Evolutionary conservation across 2,329 filamentous ascomycete species (phyloP).

Genomic region (Penicillium sp.): DNA sequence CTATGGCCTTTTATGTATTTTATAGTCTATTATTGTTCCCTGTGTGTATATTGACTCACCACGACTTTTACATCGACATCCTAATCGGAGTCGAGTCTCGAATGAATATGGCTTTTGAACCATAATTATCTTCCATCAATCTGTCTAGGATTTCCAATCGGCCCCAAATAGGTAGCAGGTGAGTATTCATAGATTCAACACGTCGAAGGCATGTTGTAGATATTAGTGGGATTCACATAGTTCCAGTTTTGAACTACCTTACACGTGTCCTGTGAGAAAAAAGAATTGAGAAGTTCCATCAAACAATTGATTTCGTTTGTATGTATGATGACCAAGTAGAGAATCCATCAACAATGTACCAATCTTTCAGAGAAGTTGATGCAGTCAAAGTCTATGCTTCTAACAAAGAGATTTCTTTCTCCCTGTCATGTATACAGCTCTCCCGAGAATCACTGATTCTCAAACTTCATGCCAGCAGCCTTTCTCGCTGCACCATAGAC

Average conservation of each 20-base stretch:
- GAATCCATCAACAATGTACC: no score
- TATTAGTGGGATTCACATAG: no score
- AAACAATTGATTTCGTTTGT: no score
- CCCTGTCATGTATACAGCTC: not conserved
- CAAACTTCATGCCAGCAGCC: constrained; percentile 74
- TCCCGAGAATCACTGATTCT: constrained; percentile 54
- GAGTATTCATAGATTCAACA: not conserved
- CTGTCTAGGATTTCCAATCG: not conserved
- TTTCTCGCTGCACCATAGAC: constrained; percentile 80
- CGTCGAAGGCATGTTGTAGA: not conserved
- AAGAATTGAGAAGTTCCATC: no score
- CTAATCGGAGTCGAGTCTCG: constrained; percentile 16
- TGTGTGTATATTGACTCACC: constrained; percentile 23
- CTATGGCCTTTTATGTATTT: constrained; percentile 16
- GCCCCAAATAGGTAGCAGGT: no score
- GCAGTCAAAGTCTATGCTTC: not conserved
- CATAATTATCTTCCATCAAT: not conserved
- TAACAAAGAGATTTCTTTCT: not conserved
- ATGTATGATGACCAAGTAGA: no score
- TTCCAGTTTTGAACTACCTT: no score
- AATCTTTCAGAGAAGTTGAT: not conserved
- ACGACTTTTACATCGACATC: constrained; percentile 18
- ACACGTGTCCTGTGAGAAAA: no score
- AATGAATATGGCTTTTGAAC: constrained; percentile 18
- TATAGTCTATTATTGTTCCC: constrained; percentile 17